Evolutionary conservation across 2,329 filamentous ascomycete genomes (phyloP).

Genomic region (Colletotrichum sp.): DNA sequence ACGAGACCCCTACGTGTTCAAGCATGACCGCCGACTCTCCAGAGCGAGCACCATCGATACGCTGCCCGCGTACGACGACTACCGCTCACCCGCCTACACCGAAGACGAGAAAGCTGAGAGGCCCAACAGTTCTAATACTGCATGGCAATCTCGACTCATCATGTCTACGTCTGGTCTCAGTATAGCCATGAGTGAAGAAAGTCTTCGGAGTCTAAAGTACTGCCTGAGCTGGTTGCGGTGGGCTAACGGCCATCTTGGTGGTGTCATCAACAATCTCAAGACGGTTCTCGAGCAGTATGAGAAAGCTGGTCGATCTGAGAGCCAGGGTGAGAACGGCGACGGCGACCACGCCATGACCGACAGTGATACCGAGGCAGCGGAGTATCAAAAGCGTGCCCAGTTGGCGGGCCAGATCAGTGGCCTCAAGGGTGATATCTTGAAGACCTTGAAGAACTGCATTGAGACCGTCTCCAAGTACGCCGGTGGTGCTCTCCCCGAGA

Average conservation of each 20-base stretch:
- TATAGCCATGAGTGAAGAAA: constrained; percentile 90
- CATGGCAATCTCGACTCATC: constrained; percentile 84
- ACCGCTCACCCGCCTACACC: constrained; percentile 76
- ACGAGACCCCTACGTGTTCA: constrained; percentile 26
- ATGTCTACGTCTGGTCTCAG: constrained; percentile 91
- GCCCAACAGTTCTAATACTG: constrained; percentile 27
- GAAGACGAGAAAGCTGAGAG: constrained; percentile 51
- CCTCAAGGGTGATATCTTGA: constrained; percentile 74
- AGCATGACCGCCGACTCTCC: constrained; percentile 60
- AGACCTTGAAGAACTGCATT: constrained; percentile 80
- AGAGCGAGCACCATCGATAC: constrained; percentile 74
- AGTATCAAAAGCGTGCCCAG: constrained; percentile 47
- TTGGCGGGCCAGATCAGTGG: constrained; percentile 69
- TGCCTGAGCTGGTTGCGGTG: constrained; percentile 81
- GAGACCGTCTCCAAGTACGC: constrained; percentile 88
- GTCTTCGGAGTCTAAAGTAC: constrained; percentile 81
- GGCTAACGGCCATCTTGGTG: constrained; percentile 82
- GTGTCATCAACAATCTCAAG: constrained; percentile 76
- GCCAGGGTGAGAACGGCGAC: not conserved
- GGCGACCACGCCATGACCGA: constrained; percentile 29
- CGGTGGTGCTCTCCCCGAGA: constrained; percentile 88
- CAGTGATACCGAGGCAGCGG: constrained; percentile 18
- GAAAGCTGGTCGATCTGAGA: constrained; percentile 32
- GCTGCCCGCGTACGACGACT: constrained; percentile 83
- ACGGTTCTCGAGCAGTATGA: constrained; percentile 84